Evolutionary conservation across 345 rosid genomes (phyloP), one percentile per base, ranked within the genome.

Genomic region (Salix suchowensis): DNA sequence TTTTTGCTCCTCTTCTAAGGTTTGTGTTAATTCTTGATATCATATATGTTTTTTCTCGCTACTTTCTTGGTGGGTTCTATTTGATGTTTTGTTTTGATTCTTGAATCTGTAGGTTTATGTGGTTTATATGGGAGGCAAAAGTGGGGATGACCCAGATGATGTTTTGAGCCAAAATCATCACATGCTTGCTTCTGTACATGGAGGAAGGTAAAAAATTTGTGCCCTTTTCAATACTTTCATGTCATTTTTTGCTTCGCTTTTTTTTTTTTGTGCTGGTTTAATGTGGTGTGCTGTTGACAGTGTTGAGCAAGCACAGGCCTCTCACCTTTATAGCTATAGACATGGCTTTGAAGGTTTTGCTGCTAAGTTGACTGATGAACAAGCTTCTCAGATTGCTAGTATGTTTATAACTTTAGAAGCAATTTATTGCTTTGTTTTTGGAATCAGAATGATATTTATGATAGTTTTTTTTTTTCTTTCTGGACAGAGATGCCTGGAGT

Each of bases 341-440:
- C 88, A 87, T 69, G 84, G 88, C 11, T 85, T 87, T 71, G 76
- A 79, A 78, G 89, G 89, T 48, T 87, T 87, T 76, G 89, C 89
- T 16, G 89, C 89, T 74, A 83, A 76, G 82, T 71, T 87, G 66
- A 79, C 84, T 1, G 84, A 81, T 46, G 74, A 83, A 5, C 88
- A 85, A 74, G 88, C 89, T 68, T 83, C 85, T 2, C 82, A 75
- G 74, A 85, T 87, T 70, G 78, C 86, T 16, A 58, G 89, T 87
- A 75, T 70, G 78, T 77, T 26, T 5, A 1, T 26, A 1, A 14
- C 6, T 16, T 32, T 4, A 3, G 34, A 21, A 46, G 28, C 14
- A 58, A 4, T 58, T 58, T 55, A 55, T 55, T 55, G 62, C 62
- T 58, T 23, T 58, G 64, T n/a, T 58, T 58, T 9, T 58, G 64